Percentiles rank a stretch among this genome's conserved stretches.
Evolutionary conservation across 225 moss, liverwort and hornwort genomes (phyloP).

Genomic region (Neckera pumila): DNA sequence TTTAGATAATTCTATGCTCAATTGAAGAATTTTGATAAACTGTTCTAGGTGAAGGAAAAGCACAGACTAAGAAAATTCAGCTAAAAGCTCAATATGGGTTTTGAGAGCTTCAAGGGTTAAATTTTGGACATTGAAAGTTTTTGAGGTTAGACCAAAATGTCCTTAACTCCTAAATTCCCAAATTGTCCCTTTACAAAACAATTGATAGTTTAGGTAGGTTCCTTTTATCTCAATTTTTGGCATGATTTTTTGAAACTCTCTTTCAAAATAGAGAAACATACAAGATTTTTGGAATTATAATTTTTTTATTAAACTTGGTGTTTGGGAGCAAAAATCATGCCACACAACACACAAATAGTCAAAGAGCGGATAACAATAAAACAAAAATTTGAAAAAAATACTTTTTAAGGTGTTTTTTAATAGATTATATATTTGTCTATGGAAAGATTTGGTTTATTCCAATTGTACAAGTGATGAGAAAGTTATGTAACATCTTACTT

Average conservation of each 20-base stretch:
- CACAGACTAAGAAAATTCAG: background rate
- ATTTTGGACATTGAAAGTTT: background rate
- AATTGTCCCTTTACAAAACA: no score
- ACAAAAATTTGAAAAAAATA: no score
- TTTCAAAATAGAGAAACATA: background rate
- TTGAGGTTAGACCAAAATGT: background rate
- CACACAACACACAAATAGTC: background rate
- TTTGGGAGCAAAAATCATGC: background rate
- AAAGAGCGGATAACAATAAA: accelerated
- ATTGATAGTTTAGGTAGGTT: background rate
- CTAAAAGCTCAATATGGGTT: background rate
- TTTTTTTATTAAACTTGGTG: background rate
- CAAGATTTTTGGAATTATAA: background rate
- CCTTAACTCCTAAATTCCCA: background rate
- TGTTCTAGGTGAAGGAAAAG: background rate
- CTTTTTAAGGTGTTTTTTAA: background rate
- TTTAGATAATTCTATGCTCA: no score
- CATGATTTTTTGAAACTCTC: background rate
- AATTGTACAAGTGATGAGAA: no score
- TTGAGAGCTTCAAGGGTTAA: background rate
- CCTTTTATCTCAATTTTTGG: background rate
- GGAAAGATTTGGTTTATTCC: no score
- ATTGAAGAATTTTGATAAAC: background rate
- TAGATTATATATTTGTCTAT: no score
- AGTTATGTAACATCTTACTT: no score